Evolutionary conservation across 2,329 filamentous ascomycete genomes (phyloP).

Genomic region (Beauveria rudraprayagi): DNA sequence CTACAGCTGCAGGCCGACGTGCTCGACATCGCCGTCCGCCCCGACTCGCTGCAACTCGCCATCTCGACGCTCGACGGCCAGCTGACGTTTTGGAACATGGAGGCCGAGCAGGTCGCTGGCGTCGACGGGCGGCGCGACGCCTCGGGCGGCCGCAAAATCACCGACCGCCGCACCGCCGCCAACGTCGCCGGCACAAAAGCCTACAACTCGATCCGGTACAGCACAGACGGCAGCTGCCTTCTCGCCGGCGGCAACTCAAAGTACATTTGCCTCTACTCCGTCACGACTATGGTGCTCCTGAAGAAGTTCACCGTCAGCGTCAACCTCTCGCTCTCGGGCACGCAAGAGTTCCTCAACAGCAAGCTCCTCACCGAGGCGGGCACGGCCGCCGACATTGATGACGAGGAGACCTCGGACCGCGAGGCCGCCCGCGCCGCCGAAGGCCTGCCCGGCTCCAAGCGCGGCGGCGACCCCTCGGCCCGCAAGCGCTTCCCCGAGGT

Average conservation of each 20-base stretch:
- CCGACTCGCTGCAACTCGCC: constrained; percentile 84
- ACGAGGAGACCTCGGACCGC: constrained; percentile 78
- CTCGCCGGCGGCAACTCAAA: constrained; percentile 94
- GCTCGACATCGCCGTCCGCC: constrained; percentile 74
- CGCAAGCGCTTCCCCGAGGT: constrained; percentile 74
- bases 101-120: constrained; percentile 77
- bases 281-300: constrained; percentile 78
- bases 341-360: constrained; percentile 95
- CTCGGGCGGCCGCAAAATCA: constrained; percentile 81
- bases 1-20: constrained; percentile 89
- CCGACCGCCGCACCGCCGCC: constrained; percentile 82
- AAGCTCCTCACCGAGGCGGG: constrained; percentile 86
- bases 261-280: constrained; percentile 96
- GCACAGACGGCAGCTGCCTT: constrained; percentile 83
- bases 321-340: constrained; percentile 91
- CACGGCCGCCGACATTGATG: constrained; percentile 74
- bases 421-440: constrained; percentile 72
- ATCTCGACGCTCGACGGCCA: constrained; percentile 91
- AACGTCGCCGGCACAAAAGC: constrained; percentile 85
- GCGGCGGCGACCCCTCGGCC: constrained; percentile 72
- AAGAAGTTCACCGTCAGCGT: constrained; percentile 95
- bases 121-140: constrained; percentile 87
- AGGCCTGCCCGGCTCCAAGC: constrained; percentile 75
- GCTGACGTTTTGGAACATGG: constrained; percentile 89
- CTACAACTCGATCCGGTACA: constrained; percentile 83